A percentile compares a stretch with the other conserved stretches of the same genome.
These are phyloP conservation scores for Kwoniella bestiolae DNA, from an alignment of 768 basidiomycete genomes.

Conservation along the genomic window DNA sequence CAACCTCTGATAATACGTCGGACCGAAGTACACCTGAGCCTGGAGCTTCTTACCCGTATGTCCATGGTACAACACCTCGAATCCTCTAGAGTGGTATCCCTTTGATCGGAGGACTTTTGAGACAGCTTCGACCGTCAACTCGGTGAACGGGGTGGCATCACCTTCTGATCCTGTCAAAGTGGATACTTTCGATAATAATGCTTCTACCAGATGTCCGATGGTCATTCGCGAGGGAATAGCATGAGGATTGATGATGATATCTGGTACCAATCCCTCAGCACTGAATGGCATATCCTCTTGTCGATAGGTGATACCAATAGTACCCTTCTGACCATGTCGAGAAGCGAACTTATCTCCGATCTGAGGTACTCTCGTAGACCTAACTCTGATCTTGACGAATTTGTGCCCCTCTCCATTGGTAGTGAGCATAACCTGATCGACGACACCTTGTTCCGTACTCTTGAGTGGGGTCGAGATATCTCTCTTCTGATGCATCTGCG, in stretches of 20 bases:
- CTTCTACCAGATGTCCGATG: constrained; percentile 98
- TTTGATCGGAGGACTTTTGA: constrained; percentile 84
- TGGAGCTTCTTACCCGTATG: constrained; percentile 98
- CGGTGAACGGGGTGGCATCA: constrained; percentile 98
- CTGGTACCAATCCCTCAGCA: constrained; percentile 92
- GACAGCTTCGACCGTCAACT: constrained; percentile 96
- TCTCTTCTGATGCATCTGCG: constrained; percentile 86
- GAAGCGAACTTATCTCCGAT: constrained; percentile 99
- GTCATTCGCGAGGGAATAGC: constrained; percentile 99
- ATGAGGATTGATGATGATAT: constrained; percentile 98
- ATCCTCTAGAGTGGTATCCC: constrained; percentile 94
- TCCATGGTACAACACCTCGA: constrained; percentile 98
- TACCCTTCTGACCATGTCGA: constrained; percentile 99
- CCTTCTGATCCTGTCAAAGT: constrained; percentile 96
- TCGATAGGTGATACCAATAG: constrained; percentile 98
- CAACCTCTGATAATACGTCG: constrained; percentile 97
- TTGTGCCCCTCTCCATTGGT: constrained; percentile 95
- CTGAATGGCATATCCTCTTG: constrained; percentile 99
- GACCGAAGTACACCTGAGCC: constrained; percentile 96
- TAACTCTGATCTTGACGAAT: constrained; percentile 96
- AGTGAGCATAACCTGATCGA: constrained; percentile 95
- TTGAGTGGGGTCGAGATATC: constrained; percentile 98
- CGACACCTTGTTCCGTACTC: constrained; percentile 95
- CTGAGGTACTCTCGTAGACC: constrained; percentile 94
- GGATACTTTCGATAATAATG: constrained; percentile 92